Evolutionary conservation across 495 filamentous ascomycete genomes (phyloP), one percentile per base, ranked within the genome.

Genomic region (Trichoderma asperelloides): DNA sequence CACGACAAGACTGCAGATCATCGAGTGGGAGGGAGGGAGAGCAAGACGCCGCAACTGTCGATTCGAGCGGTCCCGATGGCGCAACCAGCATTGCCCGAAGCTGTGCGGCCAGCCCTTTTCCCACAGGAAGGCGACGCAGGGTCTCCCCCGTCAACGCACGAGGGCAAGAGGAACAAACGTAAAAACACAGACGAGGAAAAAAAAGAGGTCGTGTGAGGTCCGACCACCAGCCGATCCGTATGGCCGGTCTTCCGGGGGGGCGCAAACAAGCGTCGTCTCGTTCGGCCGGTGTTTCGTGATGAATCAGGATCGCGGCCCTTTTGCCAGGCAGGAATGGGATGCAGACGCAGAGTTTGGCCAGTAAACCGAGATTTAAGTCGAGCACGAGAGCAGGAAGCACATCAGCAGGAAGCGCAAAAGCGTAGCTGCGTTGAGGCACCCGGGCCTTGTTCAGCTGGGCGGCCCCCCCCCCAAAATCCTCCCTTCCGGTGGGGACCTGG

Each of bases 141-240:
- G 49, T 55, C 49, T 55, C 49, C 49, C 49, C 49, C 49, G 49
- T 55, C 49, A 21, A n/a, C 33, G 33, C 33, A 37, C 33, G 33
- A 37, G 33, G 33, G 9, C 33, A 37, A 37, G 33, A 37, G 33
- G 33, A 37, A 37, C 33, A 37, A 8, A 37, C 33, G 33, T 37
- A 8, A 37, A 37, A 37, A 37, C 33, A 47, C 43, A n/a, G n/a
- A 12, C 13, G 16, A 47, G 11, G n/a, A 12, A 18, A 47, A 47
- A 55, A 55, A 55, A n/a, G 49, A 55, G 49, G 49, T 55, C 49
- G 49, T 55, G 49, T 55, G 49, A 55, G 49, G n/a, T n/a, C 21
- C 49, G 25, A 23, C 16, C 8, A 21, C 49, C n/a, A n/a, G 49
- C 49, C 49, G 18, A 9, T 55, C 49, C 55, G 55, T 27, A 12